These are phyloP conservation scores for Ceratocystis alfenasii DNA, from an alignment of 2,329 filamentous ascomycete species.

Conservation along the genomic window DNA sequence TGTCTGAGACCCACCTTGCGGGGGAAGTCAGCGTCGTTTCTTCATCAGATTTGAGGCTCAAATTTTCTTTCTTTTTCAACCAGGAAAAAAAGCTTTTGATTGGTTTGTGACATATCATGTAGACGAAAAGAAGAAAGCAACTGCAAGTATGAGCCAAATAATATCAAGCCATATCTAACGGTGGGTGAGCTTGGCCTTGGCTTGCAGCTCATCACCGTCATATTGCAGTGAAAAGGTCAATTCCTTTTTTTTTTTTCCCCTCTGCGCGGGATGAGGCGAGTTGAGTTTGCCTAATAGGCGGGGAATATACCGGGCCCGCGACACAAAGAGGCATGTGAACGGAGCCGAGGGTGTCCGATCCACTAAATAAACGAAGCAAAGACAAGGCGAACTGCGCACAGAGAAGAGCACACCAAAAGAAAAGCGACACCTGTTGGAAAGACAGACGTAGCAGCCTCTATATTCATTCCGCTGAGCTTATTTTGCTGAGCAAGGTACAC, in stretches of 20 bases:
- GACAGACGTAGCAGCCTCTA: neutral
- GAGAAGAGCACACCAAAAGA: neutral
- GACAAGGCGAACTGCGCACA: neutral
- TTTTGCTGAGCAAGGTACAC: neutral
- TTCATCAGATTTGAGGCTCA: slow-evolving; percentile 2
- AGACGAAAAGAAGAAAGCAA: neutral
- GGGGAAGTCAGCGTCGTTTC: neutral
- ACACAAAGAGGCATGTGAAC: neutral
- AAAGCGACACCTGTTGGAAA: neutral
- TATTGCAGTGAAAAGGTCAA: too few relatives aligned
- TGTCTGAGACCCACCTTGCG: neutral
- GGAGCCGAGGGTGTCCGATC: neutral
- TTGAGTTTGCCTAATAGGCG: neutral
- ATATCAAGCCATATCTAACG: too few relatives aligned
- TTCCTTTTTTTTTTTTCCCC: too few relatives aligned
- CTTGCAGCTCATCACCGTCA: too few relatives aligned
- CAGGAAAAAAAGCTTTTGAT: neutral
- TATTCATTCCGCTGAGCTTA: neutral
- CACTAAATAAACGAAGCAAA: neutral
- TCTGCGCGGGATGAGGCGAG: neutral
- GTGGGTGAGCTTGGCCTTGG: neutral
- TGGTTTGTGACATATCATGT: neutral
- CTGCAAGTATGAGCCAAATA: too few relatives aligned
- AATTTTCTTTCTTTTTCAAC: neutral
- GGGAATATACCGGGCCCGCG: neutral